phyloP scores from a whole-genome alignment of 495 filamentous ascomycete species.

The Penicillium bialowiezense region DNA sequence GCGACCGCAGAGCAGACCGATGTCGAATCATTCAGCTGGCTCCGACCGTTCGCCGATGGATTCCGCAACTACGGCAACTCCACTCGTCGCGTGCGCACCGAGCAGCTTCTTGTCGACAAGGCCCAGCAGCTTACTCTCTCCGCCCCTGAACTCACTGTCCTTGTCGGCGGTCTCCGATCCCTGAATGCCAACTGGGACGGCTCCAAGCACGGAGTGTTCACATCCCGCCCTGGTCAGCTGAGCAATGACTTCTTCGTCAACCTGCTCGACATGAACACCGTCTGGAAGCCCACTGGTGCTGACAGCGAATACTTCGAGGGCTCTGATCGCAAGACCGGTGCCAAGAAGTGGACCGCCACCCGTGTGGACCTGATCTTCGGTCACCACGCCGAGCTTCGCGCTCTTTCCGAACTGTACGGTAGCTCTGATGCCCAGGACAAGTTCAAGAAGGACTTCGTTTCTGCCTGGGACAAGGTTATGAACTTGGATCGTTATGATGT shows the following conservation, averaged over 20 bases:
- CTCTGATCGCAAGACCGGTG: constrained; percentile 61
- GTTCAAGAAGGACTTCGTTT: constrained; percentile 68
- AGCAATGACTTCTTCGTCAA: constrained; percentile 78
- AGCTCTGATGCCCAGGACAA: constrained; percentile 51
- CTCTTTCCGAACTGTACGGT: constrained; percentile 65
- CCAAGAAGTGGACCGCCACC: constrained; percentile 64
- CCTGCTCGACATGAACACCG: constrained; percentile 62
- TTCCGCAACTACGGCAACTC: constrained; percentile 73
- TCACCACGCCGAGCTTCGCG: constrained; percentile 67
- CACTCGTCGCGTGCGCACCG: constrained; percentile 53
- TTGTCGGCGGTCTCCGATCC: constrained; percentile 64
- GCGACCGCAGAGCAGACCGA: constrained; percentile 66
- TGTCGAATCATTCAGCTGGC: constrained; percentile 54
- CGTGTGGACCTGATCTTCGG: constrained; percentile 70
- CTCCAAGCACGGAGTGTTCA: constrained; percentile 60
- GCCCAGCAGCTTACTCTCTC: constrained; percentile 65
- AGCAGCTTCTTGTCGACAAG: constrained; percentile 65
- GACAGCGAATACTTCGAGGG: constrained; percentile 58
- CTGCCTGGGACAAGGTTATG: constrained; percentile 69
- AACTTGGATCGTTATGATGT: constrained; percentile 67
- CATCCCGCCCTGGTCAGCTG: constrained; percentile 58
- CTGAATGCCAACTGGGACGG: constrained; percentile 67
- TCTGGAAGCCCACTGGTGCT: constrained; percentile 53
- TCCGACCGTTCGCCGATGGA: constrained; percentile 62
- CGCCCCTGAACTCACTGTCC: constrained; percentile 63